Evolutionary conservation across 495 filamentous ascomycete genomes (phyloP).

Genomic region (Podospora bellae-mahoneyi): DNA sequence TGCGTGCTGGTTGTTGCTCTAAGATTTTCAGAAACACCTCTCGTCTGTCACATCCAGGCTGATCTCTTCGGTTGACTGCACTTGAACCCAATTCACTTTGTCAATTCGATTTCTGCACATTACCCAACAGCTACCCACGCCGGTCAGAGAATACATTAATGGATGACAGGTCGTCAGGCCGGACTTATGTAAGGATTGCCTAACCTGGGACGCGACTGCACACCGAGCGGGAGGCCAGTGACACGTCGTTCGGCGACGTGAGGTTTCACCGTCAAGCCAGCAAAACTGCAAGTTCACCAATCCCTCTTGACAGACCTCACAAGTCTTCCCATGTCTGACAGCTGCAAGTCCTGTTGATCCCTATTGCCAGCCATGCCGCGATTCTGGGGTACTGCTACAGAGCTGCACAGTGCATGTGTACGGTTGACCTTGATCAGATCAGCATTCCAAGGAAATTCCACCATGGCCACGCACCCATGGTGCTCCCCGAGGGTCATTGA

Average conservation of each 20-base stretch:
- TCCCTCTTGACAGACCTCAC: not conserved
- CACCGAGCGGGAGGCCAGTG: slow-evolving; percentile 6
- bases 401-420: slow-evolving; percentile 11
- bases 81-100: not conserved
- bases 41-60: not conserved
- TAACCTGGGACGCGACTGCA: slow-evolving; percentile 12
- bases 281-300: not conserved
- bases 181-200: slow-evolving; percentile 24
- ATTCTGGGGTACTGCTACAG: slow-evolving; percentile 11
- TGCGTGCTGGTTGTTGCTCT: no score
- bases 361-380: not conserved
- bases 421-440: not conserved
- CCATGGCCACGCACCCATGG: not conserved
- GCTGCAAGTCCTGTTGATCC: slow-evolving; percentile 13
- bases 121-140: not conserved
- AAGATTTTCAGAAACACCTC: no score
- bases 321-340: slow-evolving; percentile 16
- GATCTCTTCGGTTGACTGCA: not conserved
- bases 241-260: not conserved
- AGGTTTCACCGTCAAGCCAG: slow-evolving; percentile 13
- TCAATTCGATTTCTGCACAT: not conserved
- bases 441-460: not conserved
- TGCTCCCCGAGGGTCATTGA: no score
- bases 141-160: not conserved
- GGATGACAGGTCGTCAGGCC: not conserved